Percentiles rank a stretch among this genome's conserved stretches.
Evolutionary conservation across 495 filamentous ascomycete genomes (phyloP).

Genomic region (Penicillium ochrochloron): DNA sequence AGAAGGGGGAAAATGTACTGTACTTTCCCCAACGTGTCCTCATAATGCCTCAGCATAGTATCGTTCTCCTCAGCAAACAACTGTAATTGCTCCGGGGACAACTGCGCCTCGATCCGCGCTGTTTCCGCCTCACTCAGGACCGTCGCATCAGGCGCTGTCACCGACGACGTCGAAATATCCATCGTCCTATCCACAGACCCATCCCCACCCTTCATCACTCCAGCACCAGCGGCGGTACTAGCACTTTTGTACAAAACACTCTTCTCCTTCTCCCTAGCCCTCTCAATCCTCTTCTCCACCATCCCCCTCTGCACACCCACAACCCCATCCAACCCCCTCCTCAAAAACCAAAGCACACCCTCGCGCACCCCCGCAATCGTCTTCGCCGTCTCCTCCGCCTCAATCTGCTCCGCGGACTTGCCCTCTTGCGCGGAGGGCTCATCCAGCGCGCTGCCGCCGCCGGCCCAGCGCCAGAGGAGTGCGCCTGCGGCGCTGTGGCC

Average conservation of each 20-base stretch:
- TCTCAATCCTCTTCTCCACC: conserved; percentile 84
- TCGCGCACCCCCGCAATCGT: conserved; percentile 69
- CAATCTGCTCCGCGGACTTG: conserved; percentile 65
- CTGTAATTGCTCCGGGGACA: conserved; percentile 84
- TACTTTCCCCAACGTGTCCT: conserved; percentile 89
- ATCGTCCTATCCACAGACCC: background rate
- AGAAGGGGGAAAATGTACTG: conserved; percentile 61
- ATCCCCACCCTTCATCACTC: background rate
- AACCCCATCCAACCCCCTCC: conserved; percentile 72
- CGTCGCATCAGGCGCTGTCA: conserved; percentile 25
- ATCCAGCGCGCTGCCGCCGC: conserved; percentile 54
- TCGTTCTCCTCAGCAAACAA: conserved; percentile 94
- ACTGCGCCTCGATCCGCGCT: conserved; percentile 58
- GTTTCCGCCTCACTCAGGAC: conserved; percentile 49
- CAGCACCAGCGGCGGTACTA: conserved; percentile 8
- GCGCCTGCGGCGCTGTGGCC: conserved; percentile 41
- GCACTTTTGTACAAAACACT: conserved; percentile 74
- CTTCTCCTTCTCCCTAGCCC: conserved; percentile 87
- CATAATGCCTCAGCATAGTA: conserved; percentile 88
- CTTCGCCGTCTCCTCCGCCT: conserved; percentile 69
- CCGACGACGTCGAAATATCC: background rate
- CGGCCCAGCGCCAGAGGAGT: conserved; percentile 68
- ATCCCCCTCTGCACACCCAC: conserved; percentile 79
- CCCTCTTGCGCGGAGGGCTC: conserved; percentile 15
- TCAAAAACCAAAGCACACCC: conserved; percentile 80